These are phyloP conservation scores for Picea glauca DNA, from an alignment of 75 land plant species.

Conservation along the genomic window DNA sequence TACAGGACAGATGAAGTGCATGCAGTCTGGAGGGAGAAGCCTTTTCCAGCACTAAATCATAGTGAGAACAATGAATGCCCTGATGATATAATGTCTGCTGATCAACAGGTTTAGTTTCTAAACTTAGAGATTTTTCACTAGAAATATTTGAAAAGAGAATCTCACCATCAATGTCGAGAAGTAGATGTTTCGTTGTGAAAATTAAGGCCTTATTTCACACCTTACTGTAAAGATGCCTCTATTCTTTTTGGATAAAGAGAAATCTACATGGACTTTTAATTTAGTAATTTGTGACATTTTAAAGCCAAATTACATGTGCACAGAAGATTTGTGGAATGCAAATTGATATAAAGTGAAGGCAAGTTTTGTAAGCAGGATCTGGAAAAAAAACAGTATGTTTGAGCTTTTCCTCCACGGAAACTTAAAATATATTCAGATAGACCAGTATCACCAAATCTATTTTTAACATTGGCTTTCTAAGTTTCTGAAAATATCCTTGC, in stretches of 20 bases:
- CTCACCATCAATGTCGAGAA: background rate
- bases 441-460: no score
- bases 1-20: slow-evolving; percentile 95
- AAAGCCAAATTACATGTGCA: background rate
- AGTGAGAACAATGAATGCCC: slow-evolving; percentile 7
- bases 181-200: background rate
- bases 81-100: background rate
- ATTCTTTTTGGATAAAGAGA: background rate
- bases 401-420: background rate
- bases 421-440: background rate
- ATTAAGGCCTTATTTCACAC: background rate
- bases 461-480: background rate
- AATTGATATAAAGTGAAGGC: background rate
- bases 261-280: background rate
- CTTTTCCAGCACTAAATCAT: background rate
- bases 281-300: background rate
- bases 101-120: background rate
- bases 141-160: background rate
- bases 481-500: background rate
- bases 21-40: slow-evolving; percentile 83
- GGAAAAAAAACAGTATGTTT: background rate
- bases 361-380: background rate
- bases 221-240: background rate
- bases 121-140: background rate
- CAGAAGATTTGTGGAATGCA: background rate